Evolutionary conservation across 495 filamentous ascomycete genomes (phyloP), one percentile per base, ranked within the genome.

Genomic region (Tuber melanosporum): DNA sequence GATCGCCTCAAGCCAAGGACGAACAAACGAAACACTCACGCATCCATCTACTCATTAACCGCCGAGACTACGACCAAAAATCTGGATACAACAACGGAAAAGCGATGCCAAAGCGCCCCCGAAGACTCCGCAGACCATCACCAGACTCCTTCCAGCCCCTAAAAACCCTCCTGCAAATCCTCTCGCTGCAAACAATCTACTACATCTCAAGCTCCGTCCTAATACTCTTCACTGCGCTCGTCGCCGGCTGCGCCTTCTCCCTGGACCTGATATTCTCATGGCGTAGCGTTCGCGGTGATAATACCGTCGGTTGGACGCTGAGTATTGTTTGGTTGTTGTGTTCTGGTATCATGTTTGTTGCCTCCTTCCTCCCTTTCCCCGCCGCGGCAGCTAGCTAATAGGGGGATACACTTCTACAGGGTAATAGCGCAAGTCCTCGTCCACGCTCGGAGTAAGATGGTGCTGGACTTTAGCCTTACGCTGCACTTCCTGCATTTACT

Each of bases 381-480:
- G 5, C 49, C 5, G 22, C 70, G 17, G 17, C 10, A 45, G 17
- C 45, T 42, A n/a, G 32, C 74, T 73, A 52, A 74, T 71, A 70
- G 52, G 71, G n/a, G 49, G 43, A 9, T 43, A 19, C 69, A 43
- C 15, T 36, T 78, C 46, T 75, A 73, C 78, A 94, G 92, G 80
- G 90, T 92, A 22, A 88, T 95, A 44, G 91, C 92, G n/a, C 88
- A 95, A 49, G 88, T 94, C 46, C 84, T 94, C 72, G 86, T 97
- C 76, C 89, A 97, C 78, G 91, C 91, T 44, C 92, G 94, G 74
- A 94, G 91, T 42, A 98, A 98, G 83, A 90, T 97, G 49, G 91
- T 98, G 46, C 92, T 92, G 77, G 95, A 99, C 84, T 99, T 99
- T 84, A 91, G 93, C 10, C 87, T 98, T 39, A 97, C 95, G 1